A percentile compares a stretch with the other conserved stretches of the same genome.
Evolutionary conservation across 805 yeast genomes (phyloP).

Genomic region (Yamadazyma paraphyllophila): DNA sequence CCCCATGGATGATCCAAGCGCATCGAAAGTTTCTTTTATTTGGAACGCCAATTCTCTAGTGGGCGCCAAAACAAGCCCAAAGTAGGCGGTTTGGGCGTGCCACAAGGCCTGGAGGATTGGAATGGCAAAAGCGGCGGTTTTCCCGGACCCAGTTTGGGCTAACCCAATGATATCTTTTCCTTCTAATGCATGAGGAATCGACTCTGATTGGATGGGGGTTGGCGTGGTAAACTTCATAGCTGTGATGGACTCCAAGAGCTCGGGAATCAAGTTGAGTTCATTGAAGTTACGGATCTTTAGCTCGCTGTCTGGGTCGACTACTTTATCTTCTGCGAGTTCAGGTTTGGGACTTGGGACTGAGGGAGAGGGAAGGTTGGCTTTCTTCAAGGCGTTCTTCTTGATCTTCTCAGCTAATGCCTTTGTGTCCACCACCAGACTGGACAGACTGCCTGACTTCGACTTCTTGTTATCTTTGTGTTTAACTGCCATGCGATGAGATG

Average conservation of each 20-base stretch:
- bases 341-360: no score
- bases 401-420: slow-evolving; percentile 58
- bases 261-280: slow-evolving; percentile 69
- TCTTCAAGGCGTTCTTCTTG: slow-evolving; percentile 30
- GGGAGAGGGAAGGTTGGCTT: neutral
- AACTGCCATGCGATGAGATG: slow-evolving; percentile 11
- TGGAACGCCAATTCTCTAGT: slow-evolving; percentile 84
- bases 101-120: slow-evolving; percentile 90
- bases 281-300: slow-evolving; percentile 41
- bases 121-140: slow-evolving; percentile 97
- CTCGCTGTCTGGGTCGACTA: slow-evolving; percentile 20
- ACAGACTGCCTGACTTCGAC: slow-evolving; percentile 11
- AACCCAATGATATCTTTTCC: slow-evolving; percentile 94
- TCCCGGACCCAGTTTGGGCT: slow-evolving; percentile 98
- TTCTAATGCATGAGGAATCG: slow-evolving; percentile 86
- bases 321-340: slow-evolving; percentile 3
- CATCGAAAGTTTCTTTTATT: slow-evolving; percentile 93
- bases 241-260: slow-evolving; percentile 75
- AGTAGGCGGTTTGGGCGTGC: slow-evolving; percentile 85
- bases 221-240: slow-evolving; percentile 75
- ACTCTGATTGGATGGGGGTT: slow-evolving; percentile 89
- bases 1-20: slow-evolving; percentile 89
- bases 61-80: slow-evolving; percentile 84
- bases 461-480: slow-evolving; percentile 11
- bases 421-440: slow-evolving; percentile 24